These are phyloP conservation scores for Leucaena leucocephala DNA, from an alignment of 306 rosid genomes.

Conservation along the genomic window DNA sequence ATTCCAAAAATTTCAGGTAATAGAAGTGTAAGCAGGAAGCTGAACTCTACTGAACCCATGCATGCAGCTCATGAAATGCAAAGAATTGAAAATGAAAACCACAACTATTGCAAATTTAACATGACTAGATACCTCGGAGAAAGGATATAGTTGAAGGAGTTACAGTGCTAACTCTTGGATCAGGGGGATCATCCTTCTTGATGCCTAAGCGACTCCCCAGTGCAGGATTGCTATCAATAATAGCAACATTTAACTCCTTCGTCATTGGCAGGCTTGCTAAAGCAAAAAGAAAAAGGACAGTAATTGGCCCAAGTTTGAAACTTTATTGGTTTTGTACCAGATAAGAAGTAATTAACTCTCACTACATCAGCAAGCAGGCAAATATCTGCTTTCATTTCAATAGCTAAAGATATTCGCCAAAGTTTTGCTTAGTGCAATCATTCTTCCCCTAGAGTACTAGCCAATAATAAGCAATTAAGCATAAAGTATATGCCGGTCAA, in stretches of 20 bases:
- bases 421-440: constrained; percentile 19
- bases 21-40: background rate
- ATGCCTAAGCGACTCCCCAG: constrained; percentile 49
- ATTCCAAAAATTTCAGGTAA: background rate
- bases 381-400: constrained; percentile 16
- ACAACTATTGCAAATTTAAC: constrained; percentile 16
- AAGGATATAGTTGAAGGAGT: constrained; percentile 85
- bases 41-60: constrained; percentile 5
- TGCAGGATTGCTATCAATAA: constrained; percentile 93
- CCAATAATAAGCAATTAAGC: constrained; percentile 2
- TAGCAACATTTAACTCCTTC: constrained; percentile 85
- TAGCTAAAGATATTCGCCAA: constrained; percentile 3
- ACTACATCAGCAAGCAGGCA: constrained; percentile 24
- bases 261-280: constrained; percentile 92
- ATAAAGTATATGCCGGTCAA: constrained; percentile 7
- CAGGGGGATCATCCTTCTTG: constrained; percentile 82
- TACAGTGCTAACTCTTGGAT: constrained; percentile 93
- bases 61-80: background rate
- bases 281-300: constrained; percentile 35
- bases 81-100: constrained; percentile 15
- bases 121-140: constrained; percentile 69
- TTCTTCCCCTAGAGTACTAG: background rate
- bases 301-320: constrained; percentile 16
- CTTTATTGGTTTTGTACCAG: constrained; percentile 5
- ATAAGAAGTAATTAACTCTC: constrained; percentile 17